Evolutionary conservation across 371 early-diverging fungal species (phyloP).

Genomic region (Apophysomyces elegans): DNA sequence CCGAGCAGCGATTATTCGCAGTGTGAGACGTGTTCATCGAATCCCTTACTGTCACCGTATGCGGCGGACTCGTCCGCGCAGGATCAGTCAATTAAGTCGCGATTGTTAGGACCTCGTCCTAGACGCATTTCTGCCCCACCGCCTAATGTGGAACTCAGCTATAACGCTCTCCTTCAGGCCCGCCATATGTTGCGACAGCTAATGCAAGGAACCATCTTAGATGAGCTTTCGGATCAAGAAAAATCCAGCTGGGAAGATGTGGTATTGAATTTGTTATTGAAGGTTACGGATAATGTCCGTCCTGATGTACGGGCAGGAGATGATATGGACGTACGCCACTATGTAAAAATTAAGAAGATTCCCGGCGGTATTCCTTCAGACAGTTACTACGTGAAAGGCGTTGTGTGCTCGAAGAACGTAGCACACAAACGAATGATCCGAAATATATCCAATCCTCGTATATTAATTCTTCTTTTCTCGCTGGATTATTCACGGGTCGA

Average conservation of each 20-base stretch:
- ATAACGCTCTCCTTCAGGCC: constrained; percentile 70
- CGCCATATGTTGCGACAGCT: constrained; percentile 64
- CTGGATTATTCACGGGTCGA: constrained; percentile 87
- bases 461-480: constrained; percentile 86
- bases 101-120: constrained; percentile 31
- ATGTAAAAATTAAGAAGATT: constrained; percentile 93
- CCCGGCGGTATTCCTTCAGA: constrained; percentile 86
- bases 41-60: constrained; percentile 29
- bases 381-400: constrained; percentile 83
- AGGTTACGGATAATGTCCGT: constrained; percentile 70
- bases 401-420: constrained; percentile 91
- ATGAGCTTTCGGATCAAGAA: constrained; percentile 26
- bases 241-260: constrained; percentile 78
- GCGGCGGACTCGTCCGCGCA: neutral
- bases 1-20: constrained; percentile 26
- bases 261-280: constrained; percentile 71
- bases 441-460: constrained; percentile 69
- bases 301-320: constrained; percentile 80
- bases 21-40: constrained; percentile 33
- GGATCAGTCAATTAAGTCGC: constrained; percentile 17
- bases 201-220: constrained; percentile 33
- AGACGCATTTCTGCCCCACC: constrained; percentile 56
- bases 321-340: constrained; percentile 87
- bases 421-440: constrained; percentile 90
- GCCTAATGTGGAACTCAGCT: constrained; percentile 67